Conservation (phyloP, 225 moss, liverwort and hornwort species). For the Sphagnum tenellum region DNA sequence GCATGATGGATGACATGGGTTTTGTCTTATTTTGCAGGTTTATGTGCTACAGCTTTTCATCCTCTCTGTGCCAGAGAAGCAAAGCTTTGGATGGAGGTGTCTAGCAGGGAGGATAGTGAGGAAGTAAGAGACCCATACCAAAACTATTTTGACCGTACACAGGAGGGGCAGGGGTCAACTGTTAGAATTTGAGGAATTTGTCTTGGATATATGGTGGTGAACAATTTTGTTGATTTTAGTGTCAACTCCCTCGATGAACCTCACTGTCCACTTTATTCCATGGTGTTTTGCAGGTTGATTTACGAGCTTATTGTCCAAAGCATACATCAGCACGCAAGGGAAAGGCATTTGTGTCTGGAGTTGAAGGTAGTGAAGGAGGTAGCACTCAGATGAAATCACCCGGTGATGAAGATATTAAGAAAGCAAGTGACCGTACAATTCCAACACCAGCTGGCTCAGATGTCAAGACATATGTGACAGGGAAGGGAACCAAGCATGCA, state of each 20-base stretch:
- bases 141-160: too few relatives aligned
- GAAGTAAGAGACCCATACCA: conserved; percentile 28
- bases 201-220: too few relatives aligned
- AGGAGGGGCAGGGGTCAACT: too few relatives aligned
- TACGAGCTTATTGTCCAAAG: conserved; percentile 51
- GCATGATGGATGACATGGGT: too few relatives aligned
- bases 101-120: conserved; percentile 43
- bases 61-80: conserved; percentile 58
- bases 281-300: conserved; percentile 32
- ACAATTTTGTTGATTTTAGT: too few relatives aligned
- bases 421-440: conserved; percentile 12
- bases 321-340: conserved; percentile 49
- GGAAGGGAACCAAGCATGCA: conserved; percentile 11
- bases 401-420: conserved; percentile 16
- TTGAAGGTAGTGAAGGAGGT: conserved; percentile 32
- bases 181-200: too few relatives aligned
- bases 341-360: conserved; percentile 24
- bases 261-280: background rate
- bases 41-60: conserved; percentile 63
- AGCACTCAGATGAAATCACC: conserved; percentile 14
- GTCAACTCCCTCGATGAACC: too few relatives aligned
- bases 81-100: conserved; percentile 55
- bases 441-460: conserved; percentile 8
- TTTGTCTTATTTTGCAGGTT: conserved; percentile 31
- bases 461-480: conserved; percentile 6